These are phyloP conservation scores for Suillus decipiens DNA, from an alignment of 768 basidiomycete species.

Conservation along the genomic window DNA sequence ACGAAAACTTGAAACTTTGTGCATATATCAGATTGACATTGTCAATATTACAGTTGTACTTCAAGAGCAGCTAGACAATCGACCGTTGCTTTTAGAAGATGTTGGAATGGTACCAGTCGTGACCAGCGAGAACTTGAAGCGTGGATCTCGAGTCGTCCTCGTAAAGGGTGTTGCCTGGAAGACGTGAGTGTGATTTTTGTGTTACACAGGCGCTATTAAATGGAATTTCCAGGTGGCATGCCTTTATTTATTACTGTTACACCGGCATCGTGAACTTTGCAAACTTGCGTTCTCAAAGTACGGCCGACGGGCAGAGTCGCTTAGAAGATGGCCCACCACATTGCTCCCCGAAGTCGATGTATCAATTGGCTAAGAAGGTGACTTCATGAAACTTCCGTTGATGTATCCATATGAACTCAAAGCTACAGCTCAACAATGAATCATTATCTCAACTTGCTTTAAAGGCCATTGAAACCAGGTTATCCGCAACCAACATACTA, in stretches of 20 bases:
- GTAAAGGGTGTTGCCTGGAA: slow-evolving; percentile 14
- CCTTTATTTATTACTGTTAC: slow-evolving; percentile 14
- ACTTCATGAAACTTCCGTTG: neutral
- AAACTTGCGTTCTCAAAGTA: slow-evolving; percentile 8
- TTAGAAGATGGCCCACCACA: neutral
- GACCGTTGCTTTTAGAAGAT: neutral
- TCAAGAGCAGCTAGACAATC: neutral
- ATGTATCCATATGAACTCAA: neutral
- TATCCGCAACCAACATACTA: slow-evolving; percentile 12
- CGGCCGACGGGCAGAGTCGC: neutral
- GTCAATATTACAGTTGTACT: neutral
- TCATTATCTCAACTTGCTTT: slow-evolving; percentile 9
- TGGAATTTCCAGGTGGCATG: slow-evolving; percentile 8
- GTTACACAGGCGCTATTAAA: neutral
- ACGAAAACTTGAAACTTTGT: neutral
- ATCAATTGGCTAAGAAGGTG: slow-evolving; percentile 24
- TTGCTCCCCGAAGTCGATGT: slow-evolving; percentile 31
- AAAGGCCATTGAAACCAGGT: slow-evolving; percentile 2
- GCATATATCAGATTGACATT: neutral
- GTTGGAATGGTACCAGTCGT: neutral
- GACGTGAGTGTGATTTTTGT: slow-evolving; percentile 5
- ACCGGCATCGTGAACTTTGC: slow-evolving; percentile 12
- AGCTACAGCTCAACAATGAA: slow-evolving; percentile 6
- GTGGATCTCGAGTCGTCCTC: slow-evolving; percentile 1
- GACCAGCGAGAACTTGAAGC: neutral